phyloP scores from a whole-genome alignment of 2,329 filamentous ascomycete genomes.

The Beauveria sp. region DNA sequence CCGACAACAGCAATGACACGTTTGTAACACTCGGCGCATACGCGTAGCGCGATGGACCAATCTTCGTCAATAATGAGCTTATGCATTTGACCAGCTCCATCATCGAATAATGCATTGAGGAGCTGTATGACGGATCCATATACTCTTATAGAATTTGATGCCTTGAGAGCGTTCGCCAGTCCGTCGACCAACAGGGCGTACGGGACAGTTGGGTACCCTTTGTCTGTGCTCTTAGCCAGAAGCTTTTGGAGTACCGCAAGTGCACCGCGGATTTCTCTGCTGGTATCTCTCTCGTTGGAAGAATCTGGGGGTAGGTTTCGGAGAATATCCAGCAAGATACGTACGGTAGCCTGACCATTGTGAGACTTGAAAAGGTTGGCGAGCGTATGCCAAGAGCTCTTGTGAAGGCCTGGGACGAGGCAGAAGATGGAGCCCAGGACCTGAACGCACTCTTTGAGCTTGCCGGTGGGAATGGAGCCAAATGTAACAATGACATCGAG shows the following conservation, averaged over 20 bases:
- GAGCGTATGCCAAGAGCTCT: conserved; percentile 62
- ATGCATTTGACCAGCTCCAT: conserved; percentile 44
- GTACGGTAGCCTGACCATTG: conserved; percentile 61
- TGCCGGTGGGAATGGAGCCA: conserved; percentile 56
- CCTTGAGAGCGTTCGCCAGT: conserved; percentile 41
- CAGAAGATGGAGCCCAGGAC: conserved; percentile 66
- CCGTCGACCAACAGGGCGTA: conserved; percentile 53
- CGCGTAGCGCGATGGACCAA: conserved; percentile 53
- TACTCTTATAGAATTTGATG: conserved; percentile 37
- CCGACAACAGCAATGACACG: conserved; percentile 15
- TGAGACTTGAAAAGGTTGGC: conserved; percentile 66
- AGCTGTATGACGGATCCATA: conserved; percentile 41
- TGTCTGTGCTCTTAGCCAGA: conserved; percentile 49
- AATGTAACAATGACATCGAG: conserved; percentile 67
- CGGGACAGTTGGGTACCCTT: conserved; percentile 53
- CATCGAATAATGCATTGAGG: conserved; percentile 49
- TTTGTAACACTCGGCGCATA: conserved; percentile 48
- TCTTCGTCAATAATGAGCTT: conserved; percentile 56
- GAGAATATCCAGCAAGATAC: conserved; percentile 56
- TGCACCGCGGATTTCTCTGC: conserved; percentile 53
- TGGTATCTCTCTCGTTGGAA: conserved; percentile 42
- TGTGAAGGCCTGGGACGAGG: conserved; percentile 51
- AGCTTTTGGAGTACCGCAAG: conserved; percentile 56
- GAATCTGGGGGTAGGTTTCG: conserved; percentile 38
- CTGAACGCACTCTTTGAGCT: conserved; percentile 58